A percentile compares a stretch with the other conserved stretches of the same genome.
phyloP scores from a whole-genome alignment of 768 basidiomycete genomes.

The Lyophyllum shimeji region DNA sequence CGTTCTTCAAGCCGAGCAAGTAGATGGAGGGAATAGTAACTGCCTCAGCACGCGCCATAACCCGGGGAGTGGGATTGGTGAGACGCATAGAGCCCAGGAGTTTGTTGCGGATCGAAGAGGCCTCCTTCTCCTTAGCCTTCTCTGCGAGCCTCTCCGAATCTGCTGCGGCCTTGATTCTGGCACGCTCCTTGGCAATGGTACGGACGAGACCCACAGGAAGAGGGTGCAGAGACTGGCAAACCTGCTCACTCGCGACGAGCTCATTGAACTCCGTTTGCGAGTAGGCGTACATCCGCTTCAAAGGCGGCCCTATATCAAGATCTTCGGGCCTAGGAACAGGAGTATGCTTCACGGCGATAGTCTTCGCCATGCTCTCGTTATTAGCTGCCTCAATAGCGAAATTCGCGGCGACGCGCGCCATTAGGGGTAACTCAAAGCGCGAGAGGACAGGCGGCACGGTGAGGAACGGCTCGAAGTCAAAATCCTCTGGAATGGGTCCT shows the following conservation, averaged over 20 bases:
- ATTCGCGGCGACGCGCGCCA: not conserved
- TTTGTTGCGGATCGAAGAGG: too few relatives aligned
- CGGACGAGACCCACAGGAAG: not conserved
- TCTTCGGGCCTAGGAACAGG: not conserved
- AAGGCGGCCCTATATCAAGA: not conserved
- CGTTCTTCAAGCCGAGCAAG: too few relatives aligned
- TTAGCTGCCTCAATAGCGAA: not conserved
- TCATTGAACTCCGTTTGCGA: not conserved
- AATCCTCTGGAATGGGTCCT: too few relatives aligned
- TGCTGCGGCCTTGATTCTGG: not conserved
- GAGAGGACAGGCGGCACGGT: too few relatives aligned
- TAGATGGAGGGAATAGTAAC: too few relatives aligned
- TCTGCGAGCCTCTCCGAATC: not conserved
- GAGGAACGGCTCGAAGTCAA: too few relatives aligned
- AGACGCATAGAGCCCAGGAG: too few relatives aligned
- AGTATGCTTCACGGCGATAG: not conserved
- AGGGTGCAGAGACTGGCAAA: not conserved
- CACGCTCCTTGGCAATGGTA: not conserved
- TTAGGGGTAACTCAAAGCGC: not conserved
- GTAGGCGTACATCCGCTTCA: not conserved
- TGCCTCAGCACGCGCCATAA: too few relatives aligned
- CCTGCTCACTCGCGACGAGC: not conserved
- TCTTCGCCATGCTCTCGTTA: not conserved
- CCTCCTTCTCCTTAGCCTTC: not conserved
- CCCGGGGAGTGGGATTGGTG: too few relatives aligned